Base-by-base conservation (phyloP, 139 green algal species). In the Gonium pectorale region DNA sequence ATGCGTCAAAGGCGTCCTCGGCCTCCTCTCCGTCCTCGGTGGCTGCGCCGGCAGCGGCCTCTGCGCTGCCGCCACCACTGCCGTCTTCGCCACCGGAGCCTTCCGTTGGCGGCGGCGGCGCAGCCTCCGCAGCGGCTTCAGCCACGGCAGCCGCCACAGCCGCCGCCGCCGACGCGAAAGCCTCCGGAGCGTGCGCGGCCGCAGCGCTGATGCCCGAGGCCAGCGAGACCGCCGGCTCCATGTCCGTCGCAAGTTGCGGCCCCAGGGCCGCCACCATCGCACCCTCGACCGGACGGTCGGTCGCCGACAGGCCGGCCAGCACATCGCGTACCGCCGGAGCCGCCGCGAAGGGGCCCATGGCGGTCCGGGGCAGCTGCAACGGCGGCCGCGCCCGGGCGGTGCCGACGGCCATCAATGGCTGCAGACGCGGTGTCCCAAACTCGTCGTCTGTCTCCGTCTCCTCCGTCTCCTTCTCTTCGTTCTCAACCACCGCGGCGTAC, bases 201-300 rank as follows among this genome's bases (percentile, higher is more conserved):
- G 40, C 43, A 33, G 43, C 77, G 21, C 43, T 40, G n/a, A 83
- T 83, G n/a, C 77, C 60, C 0, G 62, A 73, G 2, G 77, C 77
- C 21, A 83, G 44, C 31, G 77, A 83, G 43, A 83, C n/a, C 24
- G 77, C 62, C 7, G 63, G 35, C 56, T 74, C 67, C 67, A 56
- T 56, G 13, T 74, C 67, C 40, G 38, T 29, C 0, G 75, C 40
- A 49, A 8, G 33, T 29, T 29, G 5, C 29, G 44, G 31, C 69
- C 44, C n/a, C 31, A 19, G 1, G 13, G 73, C 37, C 51, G 35
- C 29, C 46, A 54, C 21, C 33, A 3, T 3, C 35, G 5, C 0
- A 13, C 15, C 5, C 63, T 13, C 33, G 64, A 71, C 64, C 64
- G 35, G 31, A 21, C 35, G 64, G 31, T 71, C 64, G 33, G 35